phyloP scores from a whole-genome alignment of 768 basidiomycete species.

The Xerocomellus dryophilus region DNA sequence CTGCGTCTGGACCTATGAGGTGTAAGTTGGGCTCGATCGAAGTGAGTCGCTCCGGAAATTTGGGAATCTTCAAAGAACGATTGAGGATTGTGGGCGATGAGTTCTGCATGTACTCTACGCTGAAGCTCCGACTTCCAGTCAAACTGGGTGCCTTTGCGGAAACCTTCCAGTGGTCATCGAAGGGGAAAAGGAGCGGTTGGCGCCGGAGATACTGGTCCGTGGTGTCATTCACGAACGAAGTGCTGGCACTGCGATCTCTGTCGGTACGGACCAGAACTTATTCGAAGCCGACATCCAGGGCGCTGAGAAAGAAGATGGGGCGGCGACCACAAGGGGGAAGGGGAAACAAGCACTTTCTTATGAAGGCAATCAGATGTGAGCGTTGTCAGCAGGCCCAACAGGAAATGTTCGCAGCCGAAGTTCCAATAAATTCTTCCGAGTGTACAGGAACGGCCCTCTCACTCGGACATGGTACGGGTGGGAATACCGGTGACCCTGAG shows the following conservation, averaged over 20 bases:
- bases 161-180: constrained; percentile 58
- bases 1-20: constrained; percentile 36
- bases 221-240: constrained; percentile 47
- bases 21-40: constrained; percentile 56
- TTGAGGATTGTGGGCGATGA: constrained; percentile 20
- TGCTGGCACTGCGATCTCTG: too few relatives aligned
- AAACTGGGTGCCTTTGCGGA: constrained; percentile 12
- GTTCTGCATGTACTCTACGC: constrained; percentile 42
- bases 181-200: constrained; percentile 56
- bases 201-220: constrained; percentile 67
- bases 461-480: not conserved
- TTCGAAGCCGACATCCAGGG: constrained; percentile 2
- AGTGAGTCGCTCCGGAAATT: constrained; percentile 60
- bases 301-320: not conserved
- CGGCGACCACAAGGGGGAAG: not conserved
- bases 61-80: constrained; percentile 50
- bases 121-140: constrained; percentile 41
- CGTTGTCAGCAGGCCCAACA: not conserved
- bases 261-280: constrained; percentile 26
- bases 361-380: not conserved
- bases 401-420: not conserved
- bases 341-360: not conserved
- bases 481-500: not conserved
- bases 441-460: not conserved
- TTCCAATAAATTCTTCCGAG: not conserved